phyloP scores from a whole-genome alignment of 805 yeast species.

The Nematodospora valgi region DNA sequence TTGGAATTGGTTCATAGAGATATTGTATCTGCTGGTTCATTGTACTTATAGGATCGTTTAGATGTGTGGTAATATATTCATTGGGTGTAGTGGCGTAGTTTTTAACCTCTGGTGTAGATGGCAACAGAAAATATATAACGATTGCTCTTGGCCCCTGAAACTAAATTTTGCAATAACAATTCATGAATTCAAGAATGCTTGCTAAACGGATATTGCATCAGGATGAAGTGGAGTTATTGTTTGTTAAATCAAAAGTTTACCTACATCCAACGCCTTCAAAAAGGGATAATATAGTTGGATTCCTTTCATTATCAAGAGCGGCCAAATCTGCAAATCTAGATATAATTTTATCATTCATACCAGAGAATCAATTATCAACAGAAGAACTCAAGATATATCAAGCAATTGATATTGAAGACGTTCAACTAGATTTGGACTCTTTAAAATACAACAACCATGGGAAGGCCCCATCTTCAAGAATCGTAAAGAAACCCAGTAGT shows the following conservation, averaged over 20 bases:
- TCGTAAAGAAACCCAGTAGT: conserved; percentile 50
- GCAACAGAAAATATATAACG: no score
- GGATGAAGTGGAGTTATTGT: conserved; percentile 46
- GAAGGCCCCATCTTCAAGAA: conserved; percentile 10
- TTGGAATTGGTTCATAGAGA: conserved; percentile 88
- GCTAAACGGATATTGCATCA: conserved; percentile 7
- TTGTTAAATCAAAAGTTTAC: conserved; percentile 67
- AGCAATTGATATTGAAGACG: conserved; percentile 46
- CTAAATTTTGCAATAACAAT: no score
- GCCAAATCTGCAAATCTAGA: conserved; percentile 50
- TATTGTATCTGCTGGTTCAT: conserved; percentile 93
- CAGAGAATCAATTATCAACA: conserved; percentile 47
- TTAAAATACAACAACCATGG: conserved; percentile 8
- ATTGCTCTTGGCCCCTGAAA: no score
- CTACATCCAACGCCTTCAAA: conserved; percentile 77
- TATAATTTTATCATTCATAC: conserved; percentile 63
- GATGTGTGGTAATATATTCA: not conserved
- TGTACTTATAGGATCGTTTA: conserved; percentile 57
- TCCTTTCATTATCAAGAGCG: conserved; percentile 60
- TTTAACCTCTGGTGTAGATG: no score
- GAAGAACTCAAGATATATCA: conserved; percentile 47
- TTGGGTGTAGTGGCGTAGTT: no score
- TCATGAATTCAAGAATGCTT: no score
- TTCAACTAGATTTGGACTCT: conserved; percentile 18
- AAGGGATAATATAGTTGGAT: conserved; percentile 79